Conservation (phyloP, 176 grass and related monocot genomes). For the Zizania latifolia region DNA sequence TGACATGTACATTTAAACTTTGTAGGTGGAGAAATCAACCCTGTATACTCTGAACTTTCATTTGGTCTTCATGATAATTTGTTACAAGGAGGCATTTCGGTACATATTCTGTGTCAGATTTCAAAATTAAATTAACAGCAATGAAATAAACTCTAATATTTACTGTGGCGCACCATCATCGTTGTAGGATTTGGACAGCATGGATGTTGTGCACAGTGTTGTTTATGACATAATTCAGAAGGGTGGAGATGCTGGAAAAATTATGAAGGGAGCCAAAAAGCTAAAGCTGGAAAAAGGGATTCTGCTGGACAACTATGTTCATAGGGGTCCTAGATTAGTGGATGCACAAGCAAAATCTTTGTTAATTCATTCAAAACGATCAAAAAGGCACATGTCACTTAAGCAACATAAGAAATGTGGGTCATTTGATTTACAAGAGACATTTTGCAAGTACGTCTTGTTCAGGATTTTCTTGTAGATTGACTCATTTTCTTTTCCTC, state of each 20-base stretch:
- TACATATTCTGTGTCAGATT: neutral
- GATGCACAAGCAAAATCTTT: slow-evolving; percentile 50
- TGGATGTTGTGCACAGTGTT: slow-evolving; percentile 39
- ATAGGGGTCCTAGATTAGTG: slow-evolving; percentile 36
- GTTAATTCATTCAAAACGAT: slow-evolving; percentile 53
- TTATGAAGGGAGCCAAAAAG: slow-evolving; percentile 46
- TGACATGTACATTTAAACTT: neutral
- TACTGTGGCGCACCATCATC: neutral
- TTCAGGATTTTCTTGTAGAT: neutral
- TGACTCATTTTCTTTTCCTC: neutral
- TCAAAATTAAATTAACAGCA: neutral
- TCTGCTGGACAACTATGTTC: slow-evolving; percentile 55
- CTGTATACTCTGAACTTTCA: slow-evolving; percentile 40
- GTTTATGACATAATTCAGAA: slow-evolving; percentile 65
- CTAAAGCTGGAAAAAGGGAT: slow-evolving; percentile 55
- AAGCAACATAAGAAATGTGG: slow-evolving; percentile 65
- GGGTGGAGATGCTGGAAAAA: slow-evolving; percentile 44
- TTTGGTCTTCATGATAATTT: slow-evolving; percentile 39
- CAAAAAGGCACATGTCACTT: slow-evolving; percentile 55
- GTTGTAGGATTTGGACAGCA: slow-evolving; percentile 31
- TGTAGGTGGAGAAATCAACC: slow-evolving; percentile 43
- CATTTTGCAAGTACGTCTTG: slow-evolving; percentile 44
- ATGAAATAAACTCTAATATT: neutral
- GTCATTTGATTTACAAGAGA: slow-evolving; percentile 45
- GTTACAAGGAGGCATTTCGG: slow-evolving; percentile 2